phyloP scores from a whole-genome alignment of 768 basidiomycete species.

The Suillus variegatus region DNA sequence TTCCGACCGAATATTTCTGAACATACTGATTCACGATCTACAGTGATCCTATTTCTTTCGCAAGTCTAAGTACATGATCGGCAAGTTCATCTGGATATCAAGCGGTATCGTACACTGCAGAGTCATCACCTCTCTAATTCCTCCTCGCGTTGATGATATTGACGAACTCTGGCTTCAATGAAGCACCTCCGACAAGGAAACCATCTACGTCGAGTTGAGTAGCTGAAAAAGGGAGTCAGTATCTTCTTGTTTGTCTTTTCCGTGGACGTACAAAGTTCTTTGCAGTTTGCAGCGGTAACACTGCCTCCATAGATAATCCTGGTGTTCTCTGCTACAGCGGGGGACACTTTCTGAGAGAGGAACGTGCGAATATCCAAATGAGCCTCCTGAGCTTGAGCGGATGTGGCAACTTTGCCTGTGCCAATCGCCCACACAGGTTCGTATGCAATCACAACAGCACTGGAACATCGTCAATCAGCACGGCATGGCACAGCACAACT shows the following conservation, averaged over 20 bases:
- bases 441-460: constrained; percentile 93
- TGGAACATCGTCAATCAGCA: constrained; percentile 28
- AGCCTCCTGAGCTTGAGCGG: constrained; percentile 90
- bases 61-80: background rate
- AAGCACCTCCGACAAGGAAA: constrained; percentile 97
- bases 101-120: background rate
- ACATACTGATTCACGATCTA: background rate
- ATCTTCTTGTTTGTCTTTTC: background rate
- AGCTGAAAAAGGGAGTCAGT: constrained; percentile 42
- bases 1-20: background rate
- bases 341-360: constrained; percentile 64
- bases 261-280: constrained; percentile 72
- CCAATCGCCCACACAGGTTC: constrained; percentile 99
- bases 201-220: constrained; percentile 86
- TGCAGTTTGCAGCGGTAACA: constrained; percentile 86
- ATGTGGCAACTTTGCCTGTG: constrained; percentile 92
- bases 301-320: constrained; percentile 97
- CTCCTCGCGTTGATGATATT: constrained; percentile 80
- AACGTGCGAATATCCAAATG: constrained; percentile 83
- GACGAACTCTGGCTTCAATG: constrained; percentile 95
- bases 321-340: constrained; percentile 66
- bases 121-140: constrained; percentile 12
- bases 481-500: background rate
- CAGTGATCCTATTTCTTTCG: background rate
- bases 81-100: background rate